These are phyloP conservation scores for Xylariaceae sp. DNA, from an alignment of 2,329 filamentous ascomycete genomes.

Conservation along the genomic window DNA sequence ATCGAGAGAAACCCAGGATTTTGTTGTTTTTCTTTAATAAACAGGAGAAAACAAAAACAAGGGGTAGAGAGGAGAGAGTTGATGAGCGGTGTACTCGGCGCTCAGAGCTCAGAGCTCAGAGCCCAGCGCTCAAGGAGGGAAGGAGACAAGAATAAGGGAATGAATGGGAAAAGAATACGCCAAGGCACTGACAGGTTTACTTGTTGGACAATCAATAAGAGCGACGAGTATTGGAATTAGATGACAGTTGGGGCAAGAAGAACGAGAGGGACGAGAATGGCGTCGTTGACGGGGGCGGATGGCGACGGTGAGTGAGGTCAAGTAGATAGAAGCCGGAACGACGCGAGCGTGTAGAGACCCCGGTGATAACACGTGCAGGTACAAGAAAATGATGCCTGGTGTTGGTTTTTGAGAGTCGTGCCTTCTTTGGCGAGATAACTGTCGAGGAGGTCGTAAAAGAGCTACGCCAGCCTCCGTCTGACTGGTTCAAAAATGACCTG, in stretches of 20 bases:
- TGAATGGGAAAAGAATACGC: constrained; percentile 6
- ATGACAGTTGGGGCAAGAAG: background rate
- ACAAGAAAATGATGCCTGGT: constrained; percentile 15
- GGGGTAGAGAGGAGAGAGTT: constrained; percentile 3
- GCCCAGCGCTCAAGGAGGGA: background rate
- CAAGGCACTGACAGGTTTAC: constrained; percentile 9
- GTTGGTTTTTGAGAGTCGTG: constrained; percentile 17
- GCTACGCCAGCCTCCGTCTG: constrained; percentile 5
- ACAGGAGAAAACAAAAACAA: constrained; percentile 6
- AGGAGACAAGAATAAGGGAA: constrained; percentile 1
- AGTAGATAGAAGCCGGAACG: constrained; percentile 18
- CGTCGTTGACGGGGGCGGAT: constrained; percentile 6
- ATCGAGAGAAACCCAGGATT: constrained; percentile 4
- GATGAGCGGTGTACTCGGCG: constrained; percentile 13
- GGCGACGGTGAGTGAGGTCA: constrained; percentile 12
- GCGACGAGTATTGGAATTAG: background rate
- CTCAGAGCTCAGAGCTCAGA: constrained; percentile 11
- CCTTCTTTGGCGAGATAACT: constrained; percentile 6
- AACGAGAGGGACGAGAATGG: background rate
- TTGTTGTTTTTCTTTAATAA: no score
- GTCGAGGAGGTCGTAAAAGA: background rate
- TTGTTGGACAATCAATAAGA: background rate
- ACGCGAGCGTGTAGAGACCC: constrained; percentile 16
- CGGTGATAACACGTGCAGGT: constrained; percentile 15
- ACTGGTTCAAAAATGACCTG: constrained; percentile 6